phyloP scores from a whole-genome alignment of 306 rosid species.

The Mucuna pruriens region DNA sequence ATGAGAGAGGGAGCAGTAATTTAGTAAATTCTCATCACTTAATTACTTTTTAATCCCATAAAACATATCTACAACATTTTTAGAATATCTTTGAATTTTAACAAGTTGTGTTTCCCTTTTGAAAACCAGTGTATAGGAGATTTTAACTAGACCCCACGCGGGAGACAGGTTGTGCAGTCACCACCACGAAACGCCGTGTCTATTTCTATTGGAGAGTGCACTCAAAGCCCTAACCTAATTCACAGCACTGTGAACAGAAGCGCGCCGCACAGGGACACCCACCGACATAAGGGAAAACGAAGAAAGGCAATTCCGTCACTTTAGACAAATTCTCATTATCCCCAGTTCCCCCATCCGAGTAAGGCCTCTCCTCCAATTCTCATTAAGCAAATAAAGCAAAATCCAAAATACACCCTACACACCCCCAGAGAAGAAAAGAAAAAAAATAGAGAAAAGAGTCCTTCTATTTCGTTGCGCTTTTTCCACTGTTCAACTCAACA shows the following conservation, averaged over 20 bases:
- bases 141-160: too few relatives aligned
- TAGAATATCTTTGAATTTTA: too few relatives aligned
- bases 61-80: too few relatives aligned
- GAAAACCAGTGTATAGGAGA: too few relatives aligned
- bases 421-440: background rate
- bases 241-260: constrained; percentile 5
- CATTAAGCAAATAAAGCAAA: constrained; percentile 27
- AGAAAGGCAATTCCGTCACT: constrained; percentile 44
- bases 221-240: constrained; percentile 26
- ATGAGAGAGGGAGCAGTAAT: too few relatives aligned
- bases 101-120: too few relatives aligned
- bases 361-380: constrained; percentile 47
- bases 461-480: constrained; percentile 38
- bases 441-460: background rate
- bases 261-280: constrained; percentile 49
- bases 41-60: too few relatives aligned
- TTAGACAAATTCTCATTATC: background rate
- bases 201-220: background rate
- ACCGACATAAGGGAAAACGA: constrained; percentile 34
- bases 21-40: too few relatives aligned
- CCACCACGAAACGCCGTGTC: constrained; percentile 37
- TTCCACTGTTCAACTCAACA: constrained; percentile 18
- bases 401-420: background rate
- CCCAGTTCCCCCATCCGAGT: constrained; percentile 24
- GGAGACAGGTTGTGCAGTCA: background rate